phyloP scores from a whole-genome alignment of 2,329 filamentous ascomycete species.

The Metarhizium rileyi region DNA sequence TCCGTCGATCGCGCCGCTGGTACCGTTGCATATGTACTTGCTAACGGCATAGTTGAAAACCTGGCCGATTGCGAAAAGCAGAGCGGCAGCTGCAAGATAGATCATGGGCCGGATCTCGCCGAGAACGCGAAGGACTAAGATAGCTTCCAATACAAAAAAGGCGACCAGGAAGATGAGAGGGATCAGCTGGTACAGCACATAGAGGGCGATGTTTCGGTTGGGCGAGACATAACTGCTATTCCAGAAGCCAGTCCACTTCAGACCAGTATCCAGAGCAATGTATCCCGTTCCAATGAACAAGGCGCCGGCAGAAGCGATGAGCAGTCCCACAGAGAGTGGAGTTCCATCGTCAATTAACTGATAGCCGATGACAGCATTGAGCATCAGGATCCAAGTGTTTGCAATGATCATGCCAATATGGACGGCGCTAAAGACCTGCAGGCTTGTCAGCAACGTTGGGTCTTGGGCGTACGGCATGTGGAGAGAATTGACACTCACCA shows the following conservation, averaged over 20 bases:
- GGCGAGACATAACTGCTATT: slow-evolving; percentile 46
- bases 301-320: slow-evolving; percentile 57
- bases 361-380: slow-evolving; percentile 88
- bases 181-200: slow-evolving; percentile 85
- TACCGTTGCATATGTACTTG: slow-evolving; percentile 78
- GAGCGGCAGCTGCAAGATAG: slow-evolving; percentile 61
- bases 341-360: slow-evolving; percentile 93
- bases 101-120: slow-evolving; percentile 90
- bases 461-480: not conserved
- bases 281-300: slow-evolving; percentile 89
- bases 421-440: slow-evolving; percentile 74
- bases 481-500: slow-evolving; percentile 45
- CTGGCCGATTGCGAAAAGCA: slow-evolving; percentile 86
- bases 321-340: slow-evolving; percentile 66
- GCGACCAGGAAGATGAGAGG: slow-evolving; percentile 82
- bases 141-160: slow-evolving; percentile 74
- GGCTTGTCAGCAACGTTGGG: slow-evolving; percentile 10
- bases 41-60: slow-evolving; percentile 95
- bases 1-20: slow-evolving; percentile 80
- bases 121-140: slow-evolving; percentile 76
- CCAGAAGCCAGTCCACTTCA: slow-evolving; percentile 75
- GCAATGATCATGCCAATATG: slow-evolving; percentile 86
- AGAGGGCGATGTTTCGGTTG: slow-evolving; percentile 74
- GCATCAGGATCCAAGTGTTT: slow-evolving; percentile 79
- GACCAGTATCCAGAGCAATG: slow-evolving; percentile 88